Percentiles rank a stretch among this genome's conserved stretches.
Evolutionary conservation across 2,329 filamentous ascomycete genomes (phyloP).

Genomic region (Apiospora sp.): DNA sequence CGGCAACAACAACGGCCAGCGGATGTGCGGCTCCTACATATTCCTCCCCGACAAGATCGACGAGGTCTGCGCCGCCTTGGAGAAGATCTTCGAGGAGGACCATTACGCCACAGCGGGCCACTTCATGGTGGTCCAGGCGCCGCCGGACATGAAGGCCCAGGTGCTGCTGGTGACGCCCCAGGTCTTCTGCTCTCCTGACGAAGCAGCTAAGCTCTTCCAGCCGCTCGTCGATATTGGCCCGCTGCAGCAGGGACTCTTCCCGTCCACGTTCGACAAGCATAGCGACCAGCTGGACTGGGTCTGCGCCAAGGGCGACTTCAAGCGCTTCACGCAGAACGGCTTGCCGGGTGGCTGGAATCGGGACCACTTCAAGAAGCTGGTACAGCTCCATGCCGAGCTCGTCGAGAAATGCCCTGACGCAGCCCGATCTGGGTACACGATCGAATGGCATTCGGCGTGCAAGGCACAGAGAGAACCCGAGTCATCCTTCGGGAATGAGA

Average conservation of each 20-base stretch:
- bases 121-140: slow-evolving; percentile 31
- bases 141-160: slow-evolving; percentile 32
- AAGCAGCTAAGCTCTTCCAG: slow-evolving; percentile 31
- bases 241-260: slow-evolving; percentile 29
- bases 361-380: slow-evolving; percentile 24
- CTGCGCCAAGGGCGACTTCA: slow-evolving; percentile 35
- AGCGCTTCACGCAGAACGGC: slow-evolving; percentile 34
- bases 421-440: slow-evolving; percentile 27
- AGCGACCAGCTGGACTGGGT: slow-evolving; percentile 33
- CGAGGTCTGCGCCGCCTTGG: slow-evolving; percentile 37
- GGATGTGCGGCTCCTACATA: slow-evolving; percentile 40
- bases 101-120: slow-evolving; percentile 33
- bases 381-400: slow-evolving; percentile 26
- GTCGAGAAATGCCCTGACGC: slow-evolving; percentile 27
- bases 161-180: slow-evolving; percentile 31
- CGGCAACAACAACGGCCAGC: slow-evolving; percentile 31
- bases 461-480: neutral
- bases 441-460: slow-evolving; percentile 27
- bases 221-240: slow-evolving; percentile 34
- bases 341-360: slow-evolving; percentile 29
- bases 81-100: slow-evolving; percentile 28
- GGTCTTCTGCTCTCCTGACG: slow-evolving; percentile 31
- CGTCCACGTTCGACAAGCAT: slow-evolving; percentile 34
- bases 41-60: slow-evolving; percentile 37
- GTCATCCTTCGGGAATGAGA: neutral